These are phyloP conservation scores for Obelidium mucronatum DNA, from an alignment of 192 early-diverging fungal species.

Conservation along the genomic window DNA sequence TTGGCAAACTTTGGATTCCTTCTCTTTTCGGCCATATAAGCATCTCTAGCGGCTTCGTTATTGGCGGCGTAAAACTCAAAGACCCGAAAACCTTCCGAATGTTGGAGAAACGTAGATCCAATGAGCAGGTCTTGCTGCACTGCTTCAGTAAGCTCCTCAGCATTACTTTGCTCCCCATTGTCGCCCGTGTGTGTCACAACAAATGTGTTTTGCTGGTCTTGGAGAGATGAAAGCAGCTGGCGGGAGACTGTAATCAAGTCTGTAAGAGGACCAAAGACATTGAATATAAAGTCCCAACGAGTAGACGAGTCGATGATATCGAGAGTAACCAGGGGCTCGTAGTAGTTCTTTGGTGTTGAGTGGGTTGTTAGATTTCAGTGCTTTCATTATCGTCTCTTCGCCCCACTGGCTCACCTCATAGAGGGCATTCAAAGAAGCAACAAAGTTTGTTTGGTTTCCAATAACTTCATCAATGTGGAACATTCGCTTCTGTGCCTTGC, in stretches of 20 bases:
- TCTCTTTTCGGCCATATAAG: background rate
- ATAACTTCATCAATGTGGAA: conserved; percentile 29
- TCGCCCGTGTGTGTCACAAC: background rate
- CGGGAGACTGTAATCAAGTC: background rate
- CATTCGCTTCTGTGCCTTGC: conserved; percentile 3
- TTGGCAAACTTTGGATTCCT: conserved; percentile 1
- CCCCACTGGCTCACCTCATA: background rate
- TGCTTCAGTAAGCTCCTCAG: background rate
- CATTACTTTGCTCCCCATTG: background rate
- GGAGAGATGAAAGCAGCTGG: background rate
- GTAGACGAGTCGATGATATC: background rate
- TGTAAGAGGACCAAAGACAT: conserved; percentile 14
- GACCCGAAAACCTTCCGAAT: background rate
- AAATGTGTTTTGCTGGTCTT: background rate
- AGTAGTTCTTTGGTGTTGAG: background rate
- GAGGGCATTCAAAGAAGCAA: background rate
- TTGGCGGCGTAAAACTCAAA: conserved; percentile 15
- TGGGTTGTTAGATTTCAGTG: too few species aligned
- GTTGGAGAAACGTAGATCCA: background rate
- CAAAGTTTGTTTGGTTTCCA: conserved; percentile 22
- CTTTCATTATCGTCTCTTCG: too few species aligned
- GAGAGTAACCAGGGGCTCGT: background rate
- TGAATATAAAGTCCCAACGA: conserved; percentile 10
- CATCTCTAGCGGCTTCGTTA: background rate
- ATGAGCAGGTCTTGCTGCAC: background rate